Evolutionary conservation across 768 basidiomycete species (phyloP).

Genomic region (Cystobasidiopsis lactophilus): DNA sequence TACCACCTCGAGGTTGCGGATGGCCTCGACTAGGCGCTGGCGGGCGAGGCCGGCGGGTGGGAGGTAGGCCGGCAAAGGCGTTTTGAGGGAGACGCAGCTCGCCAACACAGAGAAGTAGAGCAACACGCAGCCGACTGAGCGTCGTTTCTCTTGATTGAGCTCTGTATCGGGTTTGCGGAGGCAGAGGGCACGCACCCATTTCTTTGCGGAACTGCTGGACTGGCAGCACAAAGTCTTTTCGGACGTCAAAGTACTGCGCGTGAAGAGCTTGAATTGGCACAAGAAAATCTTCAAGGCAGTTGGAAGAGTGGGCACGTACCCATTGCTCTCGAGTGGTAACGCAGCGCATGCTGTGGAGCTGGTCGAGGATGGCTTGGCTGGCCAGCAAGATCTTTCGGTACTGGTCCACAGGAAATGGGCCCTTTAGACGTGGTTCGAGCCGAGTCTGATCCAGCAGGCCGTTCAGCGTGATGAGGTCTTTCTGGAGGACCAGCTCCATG

Average conservation of each 20-base stretch:
- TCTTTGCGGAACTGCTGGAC: neutral
- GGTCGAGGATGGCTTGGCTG: constrained; percentile 53
- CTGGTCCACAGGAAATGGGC: constrained; percentile 67
- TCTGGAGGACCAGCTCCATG: constrained; percentile 75
- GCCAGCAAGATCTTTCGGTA: constrained; percentile 36
- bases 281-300: no score
- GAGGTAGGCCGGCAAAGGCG: constrained; percentile 85
- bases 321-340: constrained; percentile 93
- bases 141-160: neutral
- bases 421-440: constrained; percentile 84
- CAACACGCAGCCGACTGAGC: constrained; percentile 67
- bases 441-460: constrained; percentile 66
- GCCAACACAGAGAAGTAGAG: constrained; percentile 64
- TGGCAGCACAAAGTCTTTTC: constrained; percentile 69
- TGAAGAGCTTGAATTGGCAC: constrained; percentile 3
- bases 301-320: no score
- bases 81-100: constrained; percentile 58
- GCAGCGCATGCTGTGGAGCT: constrained; percentile 83
- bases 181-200: neutral
- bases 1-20: constrained; percentile 69
- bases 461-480: constrained; percentile 61
- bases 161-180: neutral
- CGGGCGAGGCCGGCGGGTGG: constrained; percentile 78
- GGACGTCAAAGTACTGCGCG: constrained; percentile 29
- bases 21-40: constrained; percentile 56